These are phyloP conservation scores for Elsinoe perseae DNA, from an alignment of 2,329 filamentous ascomycete species.

Conservation along the genomic window DNA sequence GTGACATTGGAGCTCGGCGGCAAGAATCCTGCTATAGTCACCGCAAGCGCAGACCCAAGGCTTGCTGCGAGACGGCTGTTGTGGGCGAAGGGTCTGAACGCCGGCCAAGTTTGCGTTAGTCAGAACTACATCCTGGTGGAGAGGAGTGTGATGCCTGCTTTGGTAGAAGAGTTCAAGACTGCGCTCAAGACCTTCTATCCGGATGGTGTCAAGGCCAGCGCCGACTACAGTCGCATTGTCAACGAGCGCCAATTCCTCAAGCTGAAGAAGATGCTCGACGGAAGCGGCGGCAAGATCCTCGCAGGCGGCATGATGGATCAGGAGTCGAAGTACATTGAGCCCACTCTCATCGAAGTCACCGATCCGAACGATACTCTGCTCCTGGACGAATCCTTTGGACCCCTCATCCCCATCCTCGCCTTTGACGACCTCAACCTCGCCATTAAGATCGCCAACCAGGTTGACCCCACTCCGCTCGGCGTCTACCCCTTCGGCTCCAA, in stretches of 20 bases:
- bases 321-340: slow-evolving; percentile 74
- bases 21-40: slow-evolving; percentile 84
- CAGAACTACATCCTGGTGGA: slow-evolving; percentile 91
- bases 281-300: slow-evolving; percentile 72
- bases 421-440: slow-evolving; percentile 77
- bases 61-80: slow-evolving; percentile 76
- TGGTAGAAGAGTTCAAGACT: slow-evolving; percentile 66
- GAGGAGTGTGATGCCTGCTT: slow-evolving; percentile 59
- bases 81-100: slow-evolving; percentile 82
- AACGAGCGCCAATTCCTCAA: slow-evolving; percentile 72
- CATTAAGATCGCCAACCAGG: slow-evolving; percentile 68
- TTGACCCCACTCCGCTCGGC: slow-evolving; percentile 76
- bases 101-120: slow-evolving; percentile 84
- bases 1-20: slow-evolving; percentile 86
- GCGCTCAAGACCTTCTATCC: slow-evolving; percentile 75
- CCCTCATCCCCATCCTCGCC: slow-evolving; percentile 76
- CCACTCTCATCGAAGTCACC: slow-evolving; percentile 81
- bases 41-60: slow-evolving; percentile 69
- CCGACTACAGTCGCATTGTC: slow-evolving; percentile 72
- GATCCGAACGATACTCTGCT: slow-evolving; percentile 69
- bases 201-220: slow-evolving; percentile 65
- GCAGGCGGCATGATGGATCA: slow-evolving; percentile 80
- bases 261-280: slow-evolving; percentile 86
- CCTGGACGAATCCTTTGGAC: slow-evolving; percentile 81
- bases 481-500: slow-evolving; percentile 81